phyloP scores from a whole-genome alignment of 139 green algal species.

The Limnomonas spitsbergensis region DNA sequence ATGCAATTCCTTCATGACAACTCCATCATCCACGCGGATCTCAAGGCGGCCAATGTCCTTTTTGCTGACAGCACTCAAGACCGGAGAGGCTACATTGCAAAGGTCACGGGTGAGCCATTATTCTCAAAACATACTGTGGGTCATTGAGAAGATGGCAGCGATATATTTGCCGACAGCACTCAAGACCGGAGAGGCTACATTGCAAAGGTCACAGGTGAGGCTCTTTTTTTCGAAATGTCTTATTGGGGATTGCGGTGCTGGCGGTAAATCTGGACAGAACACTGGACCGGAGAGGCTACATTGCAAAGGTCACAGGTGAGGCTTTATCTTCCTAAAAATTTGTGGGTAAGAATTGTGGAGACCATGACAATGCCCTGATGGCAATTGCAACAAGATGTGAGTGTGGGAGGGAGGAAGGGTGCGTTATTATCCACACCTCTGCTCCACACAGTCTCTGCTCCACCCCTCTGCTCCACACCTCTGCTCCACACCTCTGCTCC shows the following conservation, averaged over 20 bases:
- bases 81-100: conserved; percentile 1
- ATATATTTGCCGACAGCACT: conserved; percentile 15
- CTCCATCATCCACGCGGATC: conserved; percentile 25
- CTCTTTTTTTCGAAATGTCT: too few species aligned
- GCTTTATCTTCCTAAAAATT: too few species aligned
- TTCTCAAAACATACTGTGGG: too few species aligned
- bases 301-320: conserved; percentile 6
- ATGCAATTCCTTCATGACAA: conserved; percentile 38
- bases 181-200: not conserved
- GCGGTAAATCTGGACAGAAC: conserved; percentile 9
- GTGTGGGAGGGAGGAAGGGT: too few species aligned
- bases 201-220: conserved; percentile 5
- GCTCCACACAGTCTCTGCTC: too few species aligned
- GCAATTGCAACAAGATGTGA: too few species aligned
- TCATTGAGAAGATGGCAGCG: conserved; percentile 29
- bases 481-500: too few species aligned
- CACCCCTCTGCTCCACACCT: too few species aligned
- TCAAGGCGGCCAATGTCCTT: conserved; percentile 35
- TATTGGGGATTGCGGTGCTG: too few species aligned
- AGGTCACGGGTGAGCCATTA: not conserved
- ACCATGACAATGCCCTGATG: not conserved
- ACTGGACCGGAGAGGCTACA: not conserved
- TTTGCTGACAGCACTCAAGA: conserved; percentile 1
- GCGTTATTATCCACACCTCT: too few species aligned
- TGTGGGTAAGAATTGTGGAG: not conserved